phyloP scores from a whole-genome alignment of 352 stramenopile species.

The Halophytophthora polymorphica region DNA sequence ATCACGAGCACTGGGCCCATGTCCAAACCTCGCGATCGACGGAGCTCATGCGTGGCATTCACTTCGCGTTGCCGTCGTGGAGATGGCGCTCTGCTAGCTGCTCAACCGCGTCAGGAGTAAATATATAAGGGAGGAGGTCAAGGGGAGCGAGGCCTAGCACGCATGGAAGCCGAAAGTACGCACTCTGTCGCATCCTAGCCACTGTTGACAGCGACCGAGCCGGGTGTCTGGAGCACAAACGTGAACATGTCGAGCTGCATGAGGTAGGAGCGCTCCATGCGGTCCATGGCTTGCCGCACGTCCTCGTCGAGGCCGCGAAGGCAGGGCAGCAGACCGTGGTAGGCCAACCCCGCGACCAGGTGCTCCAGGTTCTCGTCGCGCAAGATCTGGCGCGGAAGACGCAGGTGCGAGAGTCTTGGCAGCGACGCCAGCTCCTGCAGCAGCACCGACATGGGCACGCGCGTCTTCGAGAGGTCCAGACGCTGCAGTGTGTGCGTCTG shows the following conservation, averaged over 20 bases:
- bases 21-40: neutral
- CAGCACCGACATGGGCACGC: constrained; percentile 60
- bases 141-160: no score
- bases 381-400: constrained; percentile 58
- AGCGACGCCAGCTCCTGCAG: constrained; percentile 53
- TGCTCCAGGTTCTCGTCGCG: constrained; percentile 74
- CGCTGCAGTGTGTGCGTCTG: constrained; percentile 57
- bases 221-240: constrained; percentile 44
- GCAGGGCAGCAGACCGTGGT: constrained; percentile 39
- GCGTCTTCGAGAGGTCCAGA: constrained; percentile 54
- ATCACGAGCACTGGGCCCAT: constrained; percentile 3
- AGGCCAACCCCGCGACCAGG: constrained; percentile 64
- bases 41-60: neutral
- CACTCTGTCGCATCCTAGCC: neutral
- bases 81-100: no score
- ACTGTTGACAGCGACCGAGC: neutral
- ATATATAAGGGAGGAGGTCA: no score
- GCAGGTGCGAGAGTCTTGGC: constrained; percentile 55
- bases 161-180: no score
- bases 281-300: constrained; percentile 61
- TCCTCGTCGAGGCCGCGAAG: constrained; percentile 55
- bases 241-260: constrained; percentile 70
- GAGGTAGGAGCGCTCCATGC: constrained; percentile 64
- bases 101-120: no score
- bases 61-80: neutral